Percentiles rank a stretch among this genome's conserved stretches.
phyloP scores from a whole-genome alignment of 2,329 filamentous ascomycete genomes.

The Scytalidium lignicola region DNA sequence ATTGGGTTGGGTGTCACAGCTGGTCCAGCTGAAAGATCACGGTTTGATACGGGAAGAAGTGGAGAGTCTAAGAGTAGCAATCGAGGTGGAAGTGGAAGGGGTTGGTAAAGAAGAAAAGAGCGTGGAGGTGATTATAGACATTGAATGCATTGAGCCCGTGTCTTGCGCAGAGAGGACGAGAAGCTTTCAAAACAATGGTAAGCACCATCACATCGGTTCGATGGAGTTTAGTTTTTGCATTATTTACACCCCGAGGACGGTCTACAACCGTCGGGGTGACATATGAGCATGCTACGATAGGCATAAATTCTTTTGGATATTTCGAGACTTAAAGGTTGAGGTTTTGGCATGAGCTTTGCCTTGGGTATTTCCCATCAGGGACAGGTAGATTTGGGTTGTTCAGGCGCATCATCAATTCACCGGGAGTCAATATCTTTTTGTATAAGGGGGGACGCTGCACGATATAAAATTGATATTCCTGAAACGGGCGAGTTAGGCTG shows the following conservation, averaged over 20 bases:
- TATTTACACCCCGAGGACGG: background rate
- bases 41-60: slow-evolving; percentile 16
- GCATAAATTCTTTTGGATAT: background rate
- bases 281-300: background rate
- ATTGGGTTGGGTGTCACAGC: slow-evolving; percentile 9
- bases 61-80: slow-evolving; percentile 25
- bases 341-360: background rate
- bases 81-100: slow-evolving; percentile 23
- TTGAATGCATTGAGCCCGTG: background rate
- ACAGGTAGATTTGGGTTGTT: background rate
- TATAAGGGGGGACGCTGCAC: background rate
- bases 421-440: background rate
- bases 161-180: background rate
- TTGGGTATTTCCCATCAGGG: background rate
- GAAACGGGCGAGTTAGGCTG: background rate
- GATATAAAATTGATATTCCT: background rate
- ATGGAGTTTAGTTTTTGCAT: too few species aligned
- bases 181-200: background rate
- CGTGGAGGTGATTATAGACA: background rate
- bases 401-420: background rate
- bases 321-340: background rate
- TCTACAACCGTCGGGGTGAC: too few species aligned
- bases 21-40: slow-evolving; percentile 14
- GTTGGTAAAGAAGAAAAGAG: slow-evolving; percentile 12
- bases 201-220: background rate